phyloP scores from a whole-genome alignment of 2,329 filamentous ascomycete species.

The Capronia americana region DNA sequence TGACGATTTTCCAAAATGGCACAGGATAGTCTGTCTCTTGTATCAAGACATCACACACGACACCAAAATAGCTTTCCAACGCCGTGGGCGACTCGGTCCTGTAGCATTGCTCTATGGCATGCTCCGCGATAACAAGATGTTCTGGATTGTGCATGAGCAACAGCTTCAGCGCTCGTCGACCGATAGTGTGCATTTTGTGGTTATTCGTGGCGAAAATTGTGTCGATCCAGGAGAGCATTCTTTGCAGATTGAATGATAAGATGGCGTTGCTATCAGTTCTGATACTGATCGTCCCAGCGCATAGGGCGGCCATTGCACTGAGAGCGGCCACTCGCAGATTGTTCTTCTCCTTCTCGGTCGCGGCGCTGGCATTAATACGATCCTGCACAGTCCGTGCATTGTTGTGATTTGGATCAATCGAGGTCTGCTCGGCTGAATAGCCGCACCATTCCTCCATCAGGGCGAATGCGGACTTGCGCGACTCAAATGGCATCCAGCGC shows the following conservation, averaged over 20 bases:
- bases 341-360: conserved; percentile 96
- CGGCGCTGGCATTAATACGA: conserved; percentile 80
- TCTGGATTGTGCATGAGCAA: conserved; percentile 90
- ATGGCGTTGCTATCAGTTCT: conserved; percentile 86
- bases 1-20: conserved; percentile 88
- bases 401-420: conserved; percentile 77
- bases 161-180: conserved; percentile 85
- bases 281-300: conserved; percentile 78
- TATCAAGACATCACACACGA: conserved; percentile 84
- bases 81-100: conserved; percentile 79
- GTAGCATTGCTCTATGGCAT: conserved; percentile 92
- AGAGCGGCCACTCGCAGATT: conserved; percentile 88
- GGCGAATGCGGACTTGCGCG: conserved; percentile 90
- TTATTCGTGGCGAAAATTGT: conserved; percentile 91
- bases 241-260: conserved; percentile 87
- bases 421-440: conserved; percentile 87
- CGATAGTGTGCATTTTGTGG: conserved; percentile 89
- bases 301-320: conserved; percentile 93
- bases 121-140: conserved; percentile 81
- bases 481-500: conserved; percentile 97
- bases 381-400: conserved; percentile 53
- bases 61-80: conserved; percentile 92
- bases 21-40: conserved; percentile 82
- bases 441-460: conserved; percentile 99
- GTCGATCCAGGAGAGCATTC: conserved; percentile 95